These are phyloP conservation scores for Paramecium tetraurelia DNA, from an alignment of 73 alveolate species.

Conservation along the genomic window DNA sequence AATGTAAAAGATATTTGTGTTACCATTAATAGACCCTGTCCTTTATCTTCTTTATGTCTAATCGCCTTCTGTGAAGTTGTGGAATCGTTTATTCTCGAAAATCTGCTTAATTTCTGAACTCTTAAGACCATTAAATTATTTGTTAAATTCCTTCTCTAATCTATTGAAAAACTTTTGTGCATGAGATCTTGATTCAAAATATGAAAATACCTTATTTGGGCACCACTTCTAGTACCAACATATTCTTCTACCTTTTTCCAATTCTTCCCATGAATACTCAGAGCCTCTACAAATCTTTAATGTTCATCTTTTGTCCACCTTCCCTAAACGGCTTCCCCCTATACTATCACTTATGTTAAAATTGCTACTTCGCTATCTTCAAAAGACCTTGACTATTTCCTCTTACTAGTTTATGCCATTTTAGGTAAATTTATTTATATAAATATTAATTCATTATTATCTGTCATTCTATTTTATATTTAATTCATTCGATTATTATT, in stretches of 20 bases:
- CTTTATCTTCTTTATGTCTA: background rate
- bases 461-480: constrained; percentile 13
- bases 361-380: constrained; percentile 38
- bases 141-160: constrained; percentile 60
- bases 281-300: constrained; percentile 76
- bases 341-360: background rate
- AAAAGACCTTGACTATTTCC: background rate
- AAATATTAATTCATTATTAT: background rate
- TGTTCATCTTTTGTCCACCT: constrained; percentile 85
- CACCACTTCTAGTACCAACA: constrained; percentile 76
- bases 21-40: constrained; percentile 7
- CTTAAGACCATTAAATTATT: constrained; percentile 30
- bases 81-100: constrained; percentile 16
- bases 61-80: background rate
- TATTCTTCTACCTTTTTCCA: constrained; percentile 83
- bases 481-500: background rate
- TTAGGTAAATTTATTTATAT: background rate
- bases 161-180: constrained; percentile 83
- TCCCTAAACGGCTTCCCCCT: constrained; percentile 62
- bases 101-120: constrained; percentile 26
- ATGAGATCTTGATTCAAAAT: constrained; percentile 62
- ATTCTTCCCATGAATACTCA: constrained; percentile 74
- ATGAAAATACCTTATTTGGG: constrained; percentile 61
- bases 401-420: background rate
- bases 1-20: background rate